Evolutionary conservation across 2,329 filamentous ascomycete genomes (phyloP).

Genomic region (Alternaria tenuissima): DNA sequence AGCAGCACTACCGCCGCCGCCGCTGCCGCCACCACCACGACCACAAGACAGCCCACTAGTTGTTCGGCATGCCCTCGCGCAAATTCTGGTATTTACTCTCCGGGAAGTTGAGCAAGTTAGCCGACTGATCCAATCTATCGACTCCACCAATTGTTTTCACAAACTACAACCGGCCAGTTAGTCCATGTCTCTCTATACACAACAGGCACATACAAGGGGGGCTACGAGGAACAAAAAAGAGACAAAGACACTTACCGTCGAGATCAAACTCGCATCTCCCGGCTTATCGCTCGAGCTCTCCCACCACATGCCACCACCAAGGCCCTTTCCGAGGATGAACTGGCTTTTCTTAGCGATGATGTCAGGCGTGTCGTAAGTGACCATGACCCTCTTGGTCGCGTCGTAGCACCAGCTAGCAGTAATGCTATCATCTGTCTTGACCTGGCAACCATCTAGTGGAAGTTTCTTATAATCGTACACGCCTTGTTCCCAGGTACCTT

Average conservation of each 20-base stretch:
- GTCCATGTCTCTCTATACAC: background rate
- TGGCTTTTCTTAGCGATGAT: slow-evolving; percentile 40
- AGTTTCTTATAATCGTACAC: slow-evolving; percentile 51
- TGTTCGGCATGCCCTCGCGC: slow-evolving; percentile 30
- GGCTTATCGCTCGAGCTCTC: slow-evolving; percentile 46
- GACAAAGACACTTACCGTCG: slow-evolving; percentile 32
- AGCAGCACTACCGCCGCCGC: too few relatives aligned
- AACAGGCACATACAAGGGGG: background rate
- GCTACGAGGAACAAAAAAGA: background rate
- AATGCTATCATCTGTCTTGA: slow-evolving; percentile 31
- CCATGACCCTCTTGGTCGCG: slow-evolving; percentile 29
- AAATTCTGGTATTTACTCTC: slow-evolving; percentile 76
- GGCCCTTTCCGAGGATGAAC: slow-evolving; percentile 34
- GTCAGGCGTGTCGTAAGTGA: slow-evolving; percentile 47
- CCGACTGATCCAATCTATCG: slow-evolving; percentile 57
- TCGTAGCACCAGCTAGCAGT: slow-evolving; percentile 47
- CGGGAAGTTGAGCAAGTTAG: slow-evolving; percentile 71
- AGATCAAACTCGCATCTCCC: slow-evolving; percentile 42
- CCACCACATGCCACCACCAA: slow-evolving; percentile 53
- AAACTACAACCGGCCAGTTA: slow-evolving; percentile 30
- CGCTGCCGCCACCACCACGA: too few relatives aligned
- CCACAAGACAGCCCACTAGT: slow-evolving; percentile 5
- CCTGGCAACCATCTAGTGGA: slow-evolving; percentile 34
- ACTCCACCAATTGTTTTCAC: slow-evolving; percentile 67
- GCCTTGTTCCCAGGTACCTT: slow-evolving; percentile 47